Conservation (phyloP, 352 stramenopile species). For the Pythium sp. region DNA sequence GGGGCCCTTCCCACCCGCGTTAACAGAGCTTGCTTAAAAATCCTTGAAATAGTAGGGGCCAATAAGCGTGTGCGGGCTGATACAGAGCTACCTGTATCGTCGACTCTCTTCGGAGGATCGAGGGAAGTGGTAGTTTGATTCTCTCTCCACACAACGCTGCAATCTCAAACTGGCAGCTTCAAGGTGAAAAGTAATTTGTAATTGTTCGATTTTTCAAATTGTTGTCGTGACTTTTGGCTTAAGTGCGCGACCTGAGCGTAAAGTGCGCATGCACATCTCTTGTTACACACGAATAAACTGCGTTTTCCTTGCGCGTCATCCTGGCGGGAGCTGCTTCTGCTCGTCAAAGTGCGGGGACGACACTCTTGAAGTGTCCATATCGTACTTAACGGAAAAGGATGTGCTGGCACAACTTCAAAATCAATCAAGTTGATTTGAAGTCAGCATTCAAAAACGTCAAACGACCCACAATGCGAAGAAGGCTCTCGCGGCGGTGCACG, state of each 20-base stretch:
- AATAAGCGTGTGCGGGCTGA: too few relatives aligned
- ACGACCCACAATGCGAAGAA: too few relatives aligned
- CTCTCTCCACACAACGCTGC: background rate
- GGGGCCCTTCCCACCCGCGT: too few relatives aligned
- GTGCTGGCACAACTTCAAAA: constrained; percentile 1
- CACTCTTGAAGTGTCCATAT: background rate
- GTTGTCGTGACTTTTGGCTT: background rate
- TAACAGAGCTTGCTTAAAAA: too few relatives aligned
- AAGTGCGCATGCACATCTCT: background rate
- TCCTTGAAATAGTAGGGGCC: too few relatives aligned
- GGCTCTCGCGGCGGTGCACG: too few relatives aligned
- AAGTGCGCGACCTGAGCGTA: background rate
- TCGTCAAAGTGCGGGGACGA: background rate
- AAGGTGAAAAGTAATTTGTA: background rate
- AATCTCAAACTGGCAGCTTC: background rate
- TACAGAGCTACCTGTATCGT: too few relatives aligned
- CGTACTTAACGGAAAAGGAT: background rate
- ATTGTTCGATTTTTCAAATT: background rate
- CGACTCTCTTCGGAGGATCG: too few relatives aligned
- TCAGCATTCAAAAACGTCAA: background rate
- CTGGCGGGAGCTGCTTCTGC: background rate
- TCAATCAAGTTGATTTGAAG: background rate
- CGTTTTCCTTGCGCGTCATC: background rate
- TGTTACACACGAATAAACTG: background rate
- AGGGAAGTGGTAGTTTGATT: too few relatives aligned